Conservation (phyloP, 257 asterid genomes). For the Capsicum chinense region DNA sequence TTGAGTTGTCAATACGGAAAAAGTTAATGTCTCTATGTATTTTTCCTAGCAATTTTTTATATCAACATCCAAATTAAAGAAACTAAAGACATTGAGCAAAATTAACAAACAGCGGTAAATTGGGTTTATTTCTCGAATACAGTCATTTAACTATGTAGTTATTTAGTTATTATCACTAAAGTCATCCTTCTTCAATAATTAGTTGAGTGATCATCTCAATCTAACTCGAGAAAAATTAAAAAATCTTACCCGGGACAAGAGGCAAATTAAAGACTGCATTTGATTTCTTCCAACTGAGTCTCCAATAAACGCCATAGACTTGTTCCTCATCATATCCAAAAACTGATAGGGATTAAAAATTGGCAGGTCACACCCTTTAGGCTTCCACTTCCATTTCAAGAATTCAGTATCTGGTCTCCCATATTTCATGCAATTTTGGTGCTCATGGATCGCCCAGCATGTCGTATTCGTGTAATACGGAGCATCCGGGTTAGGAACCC, state of each 20-base stretch:
- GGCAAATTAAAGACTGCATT: slow-evolving; percentile 68
- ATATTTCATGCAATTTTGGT: slow-evolving; percentile 69
- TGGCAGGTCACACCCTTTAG: slow-evolving; percentile 59
- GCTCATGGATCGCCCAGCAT: slow-evolving; percentile 69
- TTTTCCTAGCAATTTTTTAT: no score
- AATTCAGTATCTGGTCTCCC: slow-evolving; percentile 57
- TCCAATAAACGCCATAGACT: slow-evolving; percentile 66
- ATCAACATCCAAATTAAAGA: no score
- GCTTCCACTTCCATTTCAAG: slow-evolving; percentile 65
- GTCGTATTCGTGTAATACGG: slow-evolving; percentile 64
- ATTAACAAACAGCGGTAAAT: neutral
- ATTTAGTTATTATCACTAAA: no score
- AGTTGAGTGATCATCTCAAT: no score
- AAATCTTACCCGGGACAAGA: slow-evolving; percentile 52
- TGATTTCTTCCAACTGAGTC: slow-evolving; percentile 70
- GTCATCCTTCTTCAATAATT: no score
- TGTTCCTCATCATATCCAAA: slow-evolving; percentile 51
- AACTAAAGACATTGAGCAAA: neutral
- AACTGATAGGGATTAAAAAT: slow-evolving; percentile 54
- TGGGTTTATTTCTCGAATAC: no score
- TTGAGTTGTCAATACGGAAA: no score
- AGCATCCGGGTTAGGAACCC: slow-evolving; percentile 55
- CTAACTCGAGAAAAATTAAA: neutral
- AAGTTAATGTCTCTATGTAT: no score
- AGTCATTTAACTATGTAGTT: no score